A percentile compares a stretch with the other conserved stretches of the same genome.
Evolutionary conservation across 441 rosid species (phyloP).

Genomic region (Adansonia grandidieri): DNA sequence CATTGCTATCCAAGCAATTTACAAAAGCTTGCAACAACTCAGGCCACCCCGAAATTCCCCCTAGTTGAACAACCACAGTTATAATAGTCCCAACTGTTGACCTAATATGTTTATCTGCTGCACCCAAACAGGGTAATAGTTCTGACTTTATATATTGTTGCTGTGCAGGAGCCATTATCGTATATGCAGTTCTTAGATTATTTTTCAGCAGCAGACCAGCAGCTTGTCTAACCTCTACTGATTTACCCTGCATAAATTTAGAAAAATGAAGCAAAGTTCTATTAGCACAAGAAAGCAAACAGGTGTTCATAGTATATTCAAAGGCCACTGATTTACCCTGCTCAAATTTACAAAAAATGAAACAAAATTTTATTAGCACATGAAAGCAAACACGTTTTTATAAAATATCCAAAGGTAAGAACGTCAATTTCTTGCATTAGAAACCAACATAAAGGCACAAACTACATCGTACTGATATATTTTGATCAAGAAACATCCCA

Average conservation of each 20-base stretch:
- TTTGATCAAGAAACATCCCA: slow-evolving; percentile 5
- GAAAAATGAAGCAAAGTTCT: slow-evolving; percentile 17
- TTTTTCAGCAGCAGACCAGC: slow-evolving; percentile 96
- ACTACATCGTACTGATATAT: not conserved
- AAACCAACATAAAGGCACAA: not conserved
- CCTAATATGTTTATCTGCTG: slow-evolving; percentile 85
- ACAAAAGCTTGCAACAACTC: slow-evolving; percentile 91
- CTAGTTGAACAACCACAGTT: slow-evolving; percentile 82
- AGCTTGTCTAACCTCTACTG: slow-evolving; percentile 94
- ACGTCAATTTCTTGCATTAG: slow-evolving; percentile 4
- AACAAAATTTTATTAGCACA: not conserved
- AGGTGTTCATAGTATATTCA: not conserved
- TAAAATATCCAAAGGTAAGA: not conserved
- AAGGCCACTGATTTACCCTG: slow-evolving; percentile 6
- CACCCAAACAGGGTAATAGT: slow-evolving; percentile 89
- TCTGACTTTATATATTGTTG: slow-evolving; percentile 85
- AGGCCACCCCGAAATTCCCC: slow-evolving; percentile 82
- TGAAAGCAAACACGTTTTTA: not conserved
- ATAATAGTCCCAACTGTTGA: slow-evolving; percentile 90
- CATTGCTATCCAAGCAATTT: slow-evolving; percentile 88
- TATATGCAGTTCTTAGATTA: slow-evolving; percentile 79
- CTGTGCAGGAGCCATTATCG: slow-evolving; percentile 59
- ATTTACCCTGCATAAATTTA: slow-evolving; percentile 63
- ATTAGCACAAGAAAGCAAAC: slow-evolving; percentile 15
- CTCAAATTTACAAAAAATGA: not conserved